phyloP scores from a whole-genome alignment of 768 basidiomycete species.

The Roridomyces roridus region DNA sequence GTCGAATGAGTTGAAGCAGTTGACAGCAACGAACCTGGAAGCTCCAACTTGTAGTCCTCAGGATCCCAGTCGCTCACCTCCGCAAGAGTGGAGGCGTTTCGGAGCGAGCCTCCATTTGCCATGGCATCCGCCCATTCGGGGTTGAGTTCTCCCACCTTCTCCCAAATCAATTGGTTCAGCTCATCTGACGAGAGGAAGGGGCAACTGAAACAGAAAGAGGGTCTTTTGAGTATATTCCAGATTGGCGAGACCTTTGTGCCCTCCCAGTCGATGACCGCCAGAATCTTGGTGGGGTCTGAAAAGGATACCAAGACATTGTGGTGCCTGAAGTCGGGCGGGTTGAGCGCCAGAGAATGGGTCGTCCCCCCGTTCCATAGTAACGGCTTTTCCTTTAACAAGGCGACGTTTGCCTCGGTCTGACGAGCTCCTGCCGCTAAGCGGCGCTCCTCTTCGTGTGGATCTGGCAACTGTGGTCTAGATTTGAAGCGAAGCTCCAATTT shows the following conservation, averaged over 20 bases:
- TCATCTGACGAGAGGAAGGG: background rate
- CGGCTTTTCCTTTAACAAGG: background rate
- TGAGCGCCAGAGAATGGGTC: background rate
- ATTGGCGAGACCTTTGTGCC: background rate
- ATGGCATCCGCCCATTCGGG: background rate
- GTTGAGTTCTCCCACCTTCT: background rate
- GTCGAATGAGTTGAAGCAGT: too few species aligned
- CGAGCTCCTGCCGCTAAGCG: background rate
- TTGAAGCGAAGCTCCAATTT: constrained; percentile 15
- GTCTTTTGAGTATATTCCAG: background rate
- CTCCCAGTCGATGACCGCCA: constrained; percentile 4
- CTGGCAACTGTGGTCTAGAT: background rate
- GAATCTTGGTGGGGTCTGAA: background rate
- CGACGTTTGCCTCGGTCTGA: background rate
- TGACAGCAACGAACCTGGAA: background rate
- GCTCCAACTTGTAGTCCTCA: background rate
- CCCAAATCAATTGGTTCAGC: background rate
- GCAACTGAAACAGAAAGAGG: background rate
- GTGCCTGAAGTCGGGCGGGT: background rate
- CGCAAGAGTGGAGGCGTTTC: too few species aligned
- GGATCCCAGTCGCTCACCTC: background rate
- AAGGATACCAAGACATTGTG: background rate
- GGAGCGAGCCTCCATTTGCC: too few species aligned
- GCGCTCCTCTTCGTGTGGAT: background rate
- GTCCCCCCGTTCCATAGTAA: background rate